phyloP scores from a whole-genome alignment of 495 filamentous ascomycete genomes.

The Penicillium bialowiezense region DNA sequence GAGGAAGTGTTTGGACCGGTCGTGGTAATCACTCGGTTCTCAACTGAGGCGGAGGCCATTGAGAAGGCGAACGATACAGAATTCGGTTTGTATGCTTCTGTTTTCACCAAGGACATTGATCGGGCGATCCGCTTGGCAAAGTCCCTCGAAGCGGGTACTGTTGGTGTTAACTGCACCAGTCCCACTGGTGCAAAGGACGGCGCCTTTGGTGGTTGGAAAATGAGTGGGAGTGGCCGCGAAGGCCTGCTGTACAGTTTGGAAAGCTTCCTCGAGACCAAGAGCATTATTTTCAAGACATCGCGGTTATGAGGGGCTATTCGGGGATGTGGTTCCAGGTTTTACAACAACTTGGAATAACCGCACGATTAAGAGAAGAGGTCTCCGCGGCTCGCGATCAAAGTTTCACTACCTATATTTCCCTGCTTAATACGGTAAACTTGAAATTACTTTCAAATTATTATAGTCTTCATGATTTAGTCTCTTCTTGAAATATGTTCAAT shows the following conservation, averaged over 20 bases:
- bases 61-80: constrained; percentile 76
- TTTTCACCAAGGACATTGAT: constrained; percentile 79
- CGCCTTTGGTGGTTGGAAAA: constrained; percentile 88
- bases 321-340: no score
- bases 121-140: constrained; percentile 35
- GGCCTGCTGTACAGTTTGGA: constrained; percentile 40
- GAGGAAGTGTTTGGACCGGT: constrained; percentile 89
- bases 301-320: not conserved
- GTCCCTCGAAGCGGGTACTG: constrained; percentile 54
- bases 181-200: constrained; percentile 56
- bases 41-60: constrained; percentile 77
- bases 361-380: no score
- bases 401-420: no score
- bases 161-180: constrained; percentile 82
- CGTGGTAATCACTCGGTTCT: constrained; percentile 75
- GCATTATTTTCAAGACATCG: constrained; percentile 30
- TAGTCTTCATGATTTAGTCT: no score
- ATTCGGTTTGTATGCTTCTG: constrained; percentile 76
- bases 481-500: no score
- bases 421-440: no score
- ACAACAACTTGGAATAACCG: no score
- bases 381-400: no score
- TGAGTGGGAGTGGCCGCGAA: constrained; percentile 85
- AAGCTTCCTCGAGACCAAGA: constrained; percentile 50
- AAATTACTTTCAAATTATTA: no score